Evolutionary conservation across 768 basidiomycete species (phyloP).

Genomic region (Calvatia gigantea): DNA sequence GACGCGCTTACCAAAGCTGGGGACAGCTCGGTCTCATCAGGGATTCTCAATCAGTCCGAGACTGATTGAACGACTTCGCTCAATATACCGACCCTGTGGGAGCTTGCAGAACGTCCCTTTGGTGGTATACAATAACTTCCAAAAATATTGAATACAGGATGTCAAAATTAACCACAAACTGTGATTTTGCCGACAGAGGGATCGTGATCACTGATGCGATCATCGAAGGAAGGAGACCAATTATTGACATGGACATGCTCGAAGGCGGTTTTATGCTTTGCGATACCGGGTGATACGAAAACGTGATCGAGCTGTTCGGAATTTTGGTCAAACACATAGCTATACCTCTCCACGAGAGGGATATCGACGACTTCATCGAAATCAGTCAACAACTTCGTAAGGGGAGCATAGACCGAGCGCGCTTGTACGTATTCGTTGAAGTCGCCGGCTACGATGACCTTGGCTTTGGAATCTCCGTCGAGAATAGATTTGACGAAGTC

Average conservation of each 20-base stretch:
- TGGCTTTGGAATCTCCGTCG: conserved; percentile 36
- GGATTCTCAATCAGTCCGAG: no score
- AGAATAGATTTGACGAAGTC: conserved; percentile 48
- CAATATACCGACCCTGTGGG: no score
- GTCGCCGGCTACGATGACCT: conserved; percentile 54
- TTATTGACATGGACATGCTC: conserved; percentile 64
- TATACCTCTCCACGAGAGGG: no score
- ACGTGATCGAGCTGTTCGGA: conserved; percentile 58
- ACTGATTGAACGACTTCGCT: no score
- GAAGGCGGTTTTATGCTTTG: conserved; percentile 36
- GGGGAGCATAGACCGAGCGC: conserved; percentile 44
- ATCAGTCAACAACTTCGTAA: conserved; percentile 39
- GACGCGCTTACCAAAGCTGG: no score
- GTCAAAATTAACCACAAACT: conserved; percentile 32
- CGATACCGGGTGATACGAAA: conserved; percentile 46
- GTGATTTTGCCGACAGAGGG: conserved; percentile 50
- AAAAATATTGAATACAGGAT: no score
- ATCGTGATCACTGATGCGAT: conserved; percentile 56
- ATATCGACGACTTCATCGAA: conserved; percentile 50
- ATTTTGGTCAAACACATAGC: no score
- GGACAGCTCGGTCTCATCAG: no score
- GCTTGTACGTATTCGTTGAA: conserved; percentile 60
- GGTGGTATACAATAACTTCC: no score
- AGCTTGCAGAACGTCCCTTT: no score
- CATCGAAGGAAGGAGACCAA: conserved; percentile 42